Evolutionary conservation across 306 rosid species (phyloP).

Genomic region (Dalbergia oliveri): DNA sequence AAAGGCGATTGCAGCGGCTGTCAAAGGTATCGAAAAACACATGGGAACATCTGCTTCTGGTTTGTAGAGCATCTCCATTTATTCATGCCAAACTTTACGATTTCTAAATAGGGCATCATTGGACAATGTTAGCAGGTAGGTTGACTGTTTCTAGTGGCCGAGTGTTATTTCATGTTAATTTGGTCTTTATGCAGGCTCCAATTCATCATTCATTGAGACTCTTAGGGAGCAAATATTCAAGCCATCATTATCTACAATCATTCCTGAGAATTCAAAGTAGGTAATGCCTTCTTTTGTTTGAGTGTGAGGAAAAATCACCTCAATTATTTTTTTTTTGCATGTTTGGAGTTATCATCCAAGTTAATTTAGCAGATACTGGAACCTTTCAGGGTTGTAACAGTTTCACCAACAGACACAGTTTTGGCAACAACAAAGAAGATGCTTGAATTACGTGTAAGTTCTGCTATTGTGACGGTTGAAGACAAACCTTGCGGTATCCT

Average conservation of each 20-base stretch:
- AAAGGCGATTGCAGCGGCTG: constrained; percentile 98
- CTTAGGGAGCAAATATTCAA: constrained; percentile 88
- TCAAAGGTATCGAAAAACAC: constrained; percentile 96
- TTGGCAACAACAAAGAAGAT: constrained; percentile 78
- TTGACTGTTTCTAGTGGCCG: not conserved
- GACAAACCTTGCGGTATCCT: constrained; percentile 87
- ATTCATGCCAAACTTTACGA: constrained; percentile 6
- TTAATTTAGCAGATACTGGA: constrained; percentile 42
- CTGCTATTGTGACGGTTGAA: constrained; percentile 79
- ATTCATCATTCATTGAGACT: constrained; percentile 81
- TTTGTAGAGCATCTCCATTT: constrained; percentile 53
- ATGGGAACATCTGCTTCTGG: constrained; percentile 85
- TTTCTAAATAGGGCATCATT: constrained; percentile 18
- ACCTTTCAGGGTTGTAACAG: constrained; percentile 76
- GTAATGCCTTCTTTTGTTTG: constrained; percentile 70
- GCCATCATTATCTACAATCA: constrained; percentile 92
- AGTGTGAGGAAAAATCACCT: constrained; percentile 17
- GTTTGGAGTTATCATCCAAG: constrained; percentile 11
- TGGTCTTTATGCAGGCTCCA: constrained; percentile 70
- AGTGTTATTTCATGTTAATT: constrained; percentile 29
- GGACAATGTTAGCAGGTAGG: constrained; percentile 32
- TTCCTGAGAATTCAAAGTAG: constrained; percentile 97
- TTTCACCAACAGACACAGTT: constrained; percentile 79
- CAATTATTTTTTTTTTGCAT: constrained; percentile 7
- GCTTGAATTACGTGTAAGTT: constrained; percentile 75